These are phyloP conservation scores for Trichosporon sp. DNA, from an alignment of 1,284 basidiomycete species.

Conservation along the genomic window DNA sequence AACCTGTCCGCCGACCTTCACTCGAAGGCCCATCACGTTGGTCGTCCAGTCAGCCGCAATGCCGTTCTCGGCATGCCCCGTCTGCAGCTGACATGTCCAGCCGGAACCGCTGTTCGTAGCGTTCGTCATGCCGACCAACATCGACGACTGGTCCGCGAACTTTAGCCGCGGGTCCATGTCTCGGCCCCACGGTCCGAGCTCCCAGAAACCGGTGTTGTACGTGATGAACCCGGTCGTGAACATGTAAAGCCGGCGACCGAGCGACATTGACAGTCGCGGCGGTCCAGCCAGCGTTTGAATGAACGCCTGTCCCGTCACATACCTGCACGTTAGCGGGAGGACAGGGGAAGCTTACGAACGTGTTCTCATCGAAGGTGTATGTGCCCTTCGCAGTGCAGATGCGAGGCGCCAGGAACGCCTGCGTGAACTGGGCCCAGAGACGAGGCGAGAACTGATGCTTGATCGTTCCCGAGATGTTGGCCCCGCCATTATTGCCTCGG, in stretches of 20 bases:
- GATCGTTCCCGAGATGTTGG: slow-evolving; percentile 51
- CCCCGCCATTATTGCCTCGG: slow-evolving; percentile 47
- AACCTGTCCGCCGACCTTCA: slow-evolving; percentile 46
- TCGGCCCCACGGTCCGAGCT: slow-evolving; percentile 48
- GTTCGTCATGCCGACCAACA: slow-evolving; percentile 43
- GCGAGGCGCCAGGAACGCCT: slow-evolving; percentile 49
- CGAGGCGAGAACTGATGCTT: slow-evolving; percentile 51
- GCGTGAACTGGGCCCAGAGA: slow-evolving; percentile 44
- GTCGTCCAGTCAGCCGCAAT: slow-evolving; percentile 47
- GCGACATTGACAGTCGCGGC: slow-evolving; percentile 48
- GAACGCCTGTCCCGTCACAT: slow-evolving; percentile 43
- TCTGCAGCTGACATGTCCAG: slow-evolving; percentile 44
- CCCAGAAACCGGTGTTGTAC: slow-evolving; percentile 49
- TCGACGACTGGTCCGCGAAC: slow-evolving; percentile 29
- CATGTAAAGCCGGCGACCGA: slow-evolving; percentile 48
- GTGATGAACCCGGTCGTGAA: slow-evolving; percentile 47
- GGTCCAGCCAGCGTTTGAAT: slow-evolving; percentile 36
- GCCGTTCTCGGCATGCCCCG: slow-evolving; percentile 32
- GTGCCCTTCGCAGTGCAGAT: slow-evolving; percentile 49
- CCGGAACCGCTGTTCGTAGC: slow-evolving; percentile 29
- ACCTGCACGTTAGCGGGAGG: slow-evolving; percentile 17
- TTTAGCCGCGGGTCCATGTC: slow-evolving; percentile 19
- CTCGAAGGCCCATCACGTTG: slow-evolving; percentile 48
- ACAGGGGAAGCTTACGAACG: slow-evolving; percentile 25
- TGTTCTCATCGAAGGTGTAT: slow-evolving; percentile 49